Conservation (phyloP, 2,329 filamentous ascomycete genomes). For the Fusarium beomiforme region DNA sequence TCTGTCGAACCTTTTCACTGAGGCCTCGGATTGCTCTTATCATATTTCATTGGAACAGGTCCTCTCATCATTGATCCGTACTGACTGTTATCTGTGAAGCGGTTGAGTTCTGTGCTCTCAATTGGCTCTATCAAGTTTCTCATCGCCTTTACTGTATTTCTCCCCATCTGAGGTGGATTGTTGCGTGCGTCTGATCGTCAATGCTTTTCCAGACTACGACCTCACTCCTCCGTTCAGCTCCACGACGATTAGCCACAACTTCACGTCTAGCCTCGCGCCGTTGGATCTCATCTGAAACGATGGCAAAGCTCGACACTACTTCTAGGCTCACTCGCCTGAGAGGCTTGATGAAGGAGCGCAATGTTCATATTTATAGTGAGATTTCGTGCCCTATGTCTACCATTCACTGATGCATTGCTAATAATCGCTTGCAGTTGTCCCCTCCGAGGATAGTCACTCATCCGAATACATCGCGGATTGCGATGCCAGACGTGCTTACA, state of each 20-base stretch:
- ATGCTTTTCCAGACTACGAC: constrained; percentile 40
- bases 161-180: constrained; percentile 9
- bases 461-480: constrained; percentile 99
- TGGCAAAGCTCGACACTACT: constrained; percentile 74
- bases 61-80: background rate
- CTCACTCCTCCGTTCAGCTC: constrained; percentile 35
- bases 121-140: background rate
- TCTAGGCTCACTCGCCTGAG: constrained; percentile 80
- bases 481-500: constrained; percentile 89
- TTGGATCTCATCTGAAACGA: constrained; percentile 39
- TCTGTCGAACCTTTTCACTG: background rate
- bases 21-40: background rate
- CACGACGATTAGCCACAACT: constrained; percentile 21
- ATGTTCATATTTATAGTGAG: constrained; percentile 92
- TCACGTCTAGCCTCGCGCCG: constrained; percentile 21
- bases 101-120: background rate
- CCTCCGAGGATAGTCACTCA: constrained; percentile 96
- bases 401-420: background rate
- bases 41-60: background rate
- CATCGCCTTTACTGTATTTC: constrained; percentile 12
- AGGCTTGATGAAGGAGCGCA: constrained; percentile 85
- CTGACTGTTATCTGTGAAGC: constrained; percentile 9
- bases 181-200: constrained; percentile 34
- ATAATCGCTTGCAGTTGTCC: constrained; percentile 73
- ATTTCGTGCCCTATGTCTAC: constrained; percentile 2